Percentiles rank a stretch among this genome's conserved stretches.
phyloP scores from a whole-genome alignment of 2,329 filamentous ascomycete species.

The Cladophialophora yegresii region DNA sequence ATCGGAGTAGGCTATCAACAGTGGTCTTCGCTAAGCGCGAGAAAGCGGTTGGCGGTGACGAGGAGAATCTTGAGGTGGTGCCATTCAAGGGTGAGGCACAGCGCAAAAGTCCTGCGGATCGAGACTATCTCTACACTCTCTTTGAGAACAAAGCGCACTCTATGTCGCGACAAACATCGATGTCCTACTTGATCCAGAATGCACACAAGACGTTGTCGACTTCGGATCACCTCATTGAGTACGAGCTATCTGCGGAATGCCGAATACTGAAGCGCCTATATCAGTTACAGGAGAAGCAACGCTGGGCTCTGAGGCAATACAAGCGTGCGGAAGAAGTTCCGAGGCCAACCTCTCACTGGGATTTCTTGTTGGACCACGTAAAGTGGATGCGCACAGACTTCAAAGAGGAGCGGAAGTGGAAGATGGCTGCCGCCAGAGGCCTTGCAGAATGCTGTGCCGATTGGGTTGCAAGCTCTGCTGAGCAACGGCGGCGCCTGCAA shows the following conservation, averaged over 20 bases:
- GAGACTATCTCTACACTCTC: conserved; percentile 65
- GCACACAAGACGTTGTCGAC: conserved; percentile 91
- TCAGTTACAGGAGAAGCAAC: conserved; percentile 82
- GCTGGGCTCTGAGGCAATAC: conserved; percentile 89
- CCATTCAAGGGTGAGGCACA: conserved; percentile 35
- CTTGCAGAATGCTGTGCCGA: conserved; percentile 81
- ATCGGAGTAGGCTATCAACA: conserved; percentile 65
- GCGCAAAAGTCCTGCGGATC: conserved; percentile 58
- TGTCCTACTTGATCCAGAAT: conserved; percentile 74
- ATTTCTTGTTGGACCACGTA: conserved; percentile 84
- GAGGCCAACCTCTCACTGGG: conserved; percentile 76
- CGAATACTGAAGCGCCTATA: conserved; percentile 85
- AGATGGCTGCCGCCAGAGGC: conserved; percentile 75
- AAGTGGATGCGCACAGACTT: conserved; percentile 99
- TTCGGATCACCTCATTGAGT: conserved; percentile 76
- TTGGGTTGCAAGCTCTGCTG: conserved; percentile 68
- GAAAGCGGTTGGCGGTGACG: conserved; percentile 55
- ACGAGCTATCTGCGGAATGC: conserved; percentile 84
- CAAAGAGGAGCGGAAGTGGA: conserved; percentile 91
- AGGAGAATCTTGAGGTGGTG: conserved; percentile 44
- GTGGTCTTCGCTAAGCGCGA: conserved; percentile 75
- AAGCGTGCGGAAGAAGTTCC: conserved; percentile 80
- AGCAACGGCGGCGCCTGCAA: conserved; percentile 68
- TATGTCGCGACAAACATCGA: conserved; percentile 54
- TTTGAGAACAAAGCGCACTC: conserved; percentile 63